Base-by-base conservation (phyloP, 2,329 filamentous ascomycete species). In the Blumeria graminis region DNA sequence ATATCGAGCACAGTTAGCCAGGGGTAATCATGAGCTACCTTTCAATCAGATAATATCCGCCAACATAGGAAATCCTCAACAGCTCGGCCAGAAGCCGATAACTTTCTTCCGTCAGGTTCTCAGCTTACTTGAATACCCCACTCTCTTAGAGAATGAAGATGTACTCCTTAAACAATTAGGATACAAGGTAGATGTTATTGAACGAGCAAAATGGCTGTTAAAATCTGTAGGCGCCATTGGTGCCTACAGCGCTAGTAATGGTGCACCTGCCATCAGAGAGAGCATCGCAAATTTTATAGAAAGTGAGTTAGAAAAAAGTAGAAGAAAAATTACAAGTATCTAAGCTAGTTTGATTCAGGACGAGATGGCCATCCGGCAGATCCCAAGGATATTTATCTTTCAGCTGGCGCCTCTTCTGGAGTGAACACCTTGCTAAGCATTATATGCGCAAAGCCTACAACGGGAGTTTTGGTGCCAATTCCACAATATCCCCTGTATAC, bases 61-160 rank as follows among this genome's bases (percentile, higher is more conserved):
- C 71, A 98, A 98, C 73, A 98, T 98, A 66, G 92, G 92, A 67
- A 98, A 98, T 74, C 92, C 92, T 3, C 92, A 98, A 71, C 92
- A 98, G 72, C 80, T 98, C 60, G 92, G 95, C 72, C 92, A 98
- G 76, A 93, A 96, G 76, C 92, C 92, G 65, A 90, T 98, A 65
- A 98, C 92, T 63, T 98, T 95, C 76, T 95, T 98, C 80, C 82
- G 92, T 63, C 90, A 98, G 72, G 92, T 98, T 33, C 77, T 92
- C 65, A 94, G 87, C 71, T 70, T 98, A 60, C 71, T 96, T 58
- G 92, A 98, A 75, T 89, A 96, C 73, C 92, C 92, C 0, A 69
- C 74, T 57, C 74, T 98, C 36, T 75, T 98, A 58, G 77, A 94
- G 66, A 82, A 93, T 64, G 80, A 87, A 68, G 78, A 90, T 61